Conservation (phyloP, 345 rosid species). For the Boechera divaricarpa region DNA sequence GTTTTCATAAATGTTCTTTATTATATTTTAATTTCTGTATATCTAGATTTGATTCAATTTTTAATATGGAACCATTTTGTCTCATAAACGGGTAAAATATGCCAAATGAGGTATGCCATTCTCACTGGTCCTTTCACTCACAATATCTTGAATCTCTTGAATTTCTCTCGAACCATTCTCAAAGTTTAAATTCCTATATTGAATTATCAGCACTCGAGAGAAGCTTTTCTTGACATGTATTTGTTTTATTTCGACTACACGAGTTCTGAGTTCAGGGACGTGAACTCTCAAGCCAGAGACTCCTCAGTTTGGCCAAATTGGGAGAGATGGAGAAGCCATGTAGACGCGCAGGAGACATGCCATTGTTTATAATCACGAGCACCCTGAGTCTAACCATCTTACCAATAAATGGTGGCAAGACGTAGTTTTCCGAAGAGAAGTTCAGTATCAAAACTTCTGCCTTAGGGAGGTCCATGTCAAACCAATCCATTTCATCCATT, state of each 20-base stretch:
- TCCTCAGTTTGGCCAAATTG: conserved; percentile 57
- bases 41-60: too few species aligned
- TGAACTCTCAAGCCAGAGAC: conserved; percentile 84
- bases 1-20: too few species aligned
- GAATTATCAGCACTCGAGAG: too few species aligned
- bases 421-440: conserved; percentile 59
- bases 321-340: conserved; percentile 57
- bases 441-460: conserved; percentile 81
- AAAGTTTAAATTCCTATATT: background rate
- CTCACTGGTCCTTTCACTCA: too few species aligned
- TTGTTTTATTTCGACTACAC: too few species aligned
- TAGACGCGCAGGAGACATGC: conserved; percentile 56
- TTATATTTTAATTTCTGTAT: too few species aligned
- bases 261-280: conserved; percentile 50
- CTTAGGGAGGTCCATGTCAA: conserved; percentile 72
- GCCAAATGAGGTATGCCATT: too few species aligned
- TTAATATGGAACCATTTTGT: too few species aligned
- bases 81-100: too few species aligned
- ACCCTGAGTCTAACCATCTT: conserved; percentile 76
- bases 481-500: conserved; percentile 89
- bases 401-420: conserved; percentile 77
- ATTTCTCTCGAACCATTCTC: too few species aligned
- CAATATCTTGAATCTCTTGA: too few species aligned
- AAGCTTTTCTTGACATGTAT: too few species aligned
- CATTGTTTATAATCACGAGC: conserved; percentile 64